Evolutionary conservation across 139 green algal species (phyloP), one percentile per base, ranked within the genome.

Genomic region (Picochlorum sp.): DNA sequence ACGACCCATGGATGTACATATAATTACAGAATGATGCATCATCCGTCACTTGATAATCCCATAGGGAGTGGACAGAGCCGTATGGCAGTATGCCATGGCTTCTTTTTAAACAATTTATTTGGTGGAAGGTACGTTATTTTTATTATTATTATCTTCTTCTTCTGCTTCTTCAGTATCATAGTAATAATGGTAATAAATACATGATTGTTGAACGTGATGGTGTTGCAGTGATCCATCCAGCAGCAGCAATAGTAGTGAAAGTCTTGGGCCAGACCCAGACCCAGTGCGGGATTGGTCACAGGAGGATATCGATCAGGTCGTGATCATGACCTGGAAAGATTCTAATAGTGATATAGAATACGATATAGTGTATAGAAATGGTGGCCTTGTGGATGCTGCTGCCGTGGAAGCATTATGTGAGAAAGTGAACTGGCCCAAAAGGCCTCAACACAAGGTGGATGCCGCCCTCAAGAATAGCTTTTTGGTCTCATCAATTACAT

Each of bases 351-450:
- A 86, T n/a, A 78, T 57, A 20, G 38, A 57, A 28, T 72, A 69
- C 1, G 76, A 81, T 41, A 87, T 98, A 6, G 69, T 97, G 9
- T 98, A 86, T 66, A 68, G 80, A 14, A 89, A 85, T 28, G 81
- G 83, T 1, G 82, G 69, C 1, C 50, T 70, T 1, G 85, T 97
- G 23, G 78, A 90, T 52, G 86, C 90, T 3, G 71, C 71, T 11
- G 81, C 74, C 15, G 76, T 97, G 14, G 90, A 97, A 57, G 28
- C 49, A 15, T 77, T 98, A 4, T 96, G 89, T 67, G 75, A 79
- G 47, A 95, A 95, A 79, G 90, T 97, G 1, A 88, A 88, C 1
- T 98, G 92, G 92, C 88, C 92, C 10, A 60, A 67, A 6, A 71
- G 92, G 18, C 88, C 87, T 0, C 20, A 84, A 0, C 30, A 71